These are phyloP conservation scores for Myxozyma vanderwaltii DNA, from an alignment of 805 yeast genomes.

Conservation along the genomic window DNA sequence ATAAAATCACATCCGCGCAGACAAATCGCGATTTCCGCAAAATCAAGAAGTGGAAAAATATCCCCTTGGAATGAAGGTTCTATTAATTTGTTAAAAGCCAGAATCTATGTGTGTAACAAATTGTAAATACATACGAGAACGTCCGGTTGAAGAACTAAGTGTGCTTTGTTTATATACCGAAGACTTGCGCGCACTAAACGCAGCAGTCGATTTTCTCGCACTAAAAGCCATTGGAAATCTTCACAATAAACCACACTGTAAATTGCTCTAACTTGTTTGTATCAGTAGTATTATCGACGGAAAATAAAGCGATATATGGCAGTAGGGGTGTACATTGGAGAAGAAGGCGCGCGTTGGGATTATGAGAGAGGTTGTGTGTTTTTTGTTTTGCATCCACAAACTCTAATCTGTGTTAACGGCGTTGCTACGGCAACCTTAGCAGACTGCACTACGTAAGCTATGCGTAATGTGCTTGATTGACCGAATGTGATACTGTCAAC, in stretches of 20 bases:
- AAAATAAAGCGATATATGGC: not conserved
- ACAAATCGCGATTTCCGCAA: slow-evolving; percentile 59
- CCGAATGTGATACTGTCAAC: too few relatives aligned
- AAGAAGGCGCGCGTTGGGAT: not conserved
- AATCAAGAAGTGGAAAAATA: slow-evolving; percentile 61
- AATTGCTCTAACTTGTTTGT: too few relatives aligned
- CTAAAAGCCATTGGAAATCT: slow-evolving; percentile 18
- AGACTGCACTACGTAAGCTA: not conserved
- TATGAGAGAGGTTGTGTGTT: not conserved
- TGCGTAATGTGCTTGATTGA: too few relatives aligned
- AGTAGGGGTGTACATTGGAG: not conserved
- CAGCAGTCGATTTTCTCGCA: slow-evolving; percentile 28
- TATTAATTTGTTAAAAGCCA: not conserved
- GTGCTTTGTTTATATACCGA: slow-evolving; percentile 25
- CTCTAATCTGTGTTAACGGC: not conserved
- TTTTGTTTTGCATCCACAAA: not conserved
- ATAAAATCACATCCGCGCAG: slow-evolving; percentile 62
- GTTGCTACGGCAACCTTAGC: slow-evolving; percentile 2
- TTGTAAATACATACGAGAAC: slow-evolving; percentile 25
- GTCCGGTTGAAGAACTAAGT: slow-evolving; percentile 25
- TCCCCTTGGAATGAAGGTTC: slow-evolving; percentile 33
- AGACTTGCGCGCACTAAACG: slow-evolving; percentile 32
- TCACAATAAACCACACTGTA: not conserved
- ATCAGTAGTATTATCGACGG: too few relatives aligned
- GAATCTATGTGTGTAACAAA: too few relatives aligned